phyloP scores from a whole-genome alignment of 1,284 basidiomycete genomes.

The Microstroma glucosiphilum region DNA sequence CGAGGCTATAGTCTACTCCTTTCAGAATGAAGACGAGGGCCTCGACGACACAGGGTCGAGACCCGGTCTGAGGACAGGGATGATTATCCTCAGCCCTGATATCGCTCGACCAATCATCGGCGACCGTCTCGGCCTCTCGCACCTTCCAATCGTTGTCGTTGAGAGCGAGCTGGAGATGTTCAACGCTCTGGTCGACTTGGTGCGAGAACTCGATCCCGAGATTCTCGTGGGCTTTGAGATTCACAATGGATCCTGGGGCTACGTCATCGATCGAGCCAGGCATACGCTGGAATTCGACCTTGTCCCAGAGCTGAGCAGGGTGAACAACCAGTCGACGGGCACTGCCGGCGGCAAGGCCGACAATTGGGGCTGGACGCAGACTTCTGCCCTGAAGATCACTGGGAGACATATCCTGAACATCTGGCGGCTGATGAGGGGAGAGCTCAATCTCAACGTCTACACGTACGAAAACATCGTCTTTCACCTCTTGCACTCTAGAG shows the following conservation, averaged over 20 bases:
- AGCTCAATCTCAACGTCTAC: constrained; percentile 72
- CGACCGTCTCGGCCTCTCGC: constrained; percentile 30
- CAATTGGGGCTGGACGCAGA: constrained; percentile 66
- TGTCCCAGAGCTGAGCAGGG: constrained; percentile 51
- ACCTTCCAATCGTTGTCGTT: constrained; percentile 57
- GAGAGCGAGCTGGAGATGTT: constrained; percentile 74
- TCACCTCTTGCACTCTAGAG: constrained; percentile 37
- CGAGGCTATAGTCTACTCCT: constrained; percentile 65
- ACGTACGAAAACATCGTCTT: constrained; percentile 82
- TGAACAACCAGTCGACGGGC: constrained; percentile 36
- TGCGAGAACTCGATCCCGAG: constrained; percentile 79
- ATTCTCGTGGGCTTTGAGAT: constrained; percentile 88
- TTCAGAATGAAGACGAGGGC: constrained; percentile 58
- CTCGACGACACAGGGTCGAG: constrained; percentile 31
- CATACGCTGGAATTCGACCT: constrained; percentile 47
- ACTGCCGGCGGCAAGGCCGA: constrained; percentile 35
- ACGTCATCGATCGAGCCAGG: constrained; percentile 66
- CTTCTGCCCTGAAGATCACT: constrained; percentile 73
- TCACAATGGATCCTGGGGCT: constrained; percentile 83
- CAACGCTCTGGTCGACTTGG: constrained; percentile 69
- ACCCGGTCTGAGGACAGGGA: constrained; percentile 29
- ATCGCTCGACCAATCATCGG: constrained; percentile 7
- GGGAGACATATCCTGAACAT: constrained; percentile 87
- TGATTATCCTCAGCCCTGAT: constrained; percentile 25
- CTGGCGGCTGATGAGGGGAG: constrained; percentile 84